Conservation (phyloP, 2,329 filamentous ascomycete species). For the Talaromyces sp. region DNA sequence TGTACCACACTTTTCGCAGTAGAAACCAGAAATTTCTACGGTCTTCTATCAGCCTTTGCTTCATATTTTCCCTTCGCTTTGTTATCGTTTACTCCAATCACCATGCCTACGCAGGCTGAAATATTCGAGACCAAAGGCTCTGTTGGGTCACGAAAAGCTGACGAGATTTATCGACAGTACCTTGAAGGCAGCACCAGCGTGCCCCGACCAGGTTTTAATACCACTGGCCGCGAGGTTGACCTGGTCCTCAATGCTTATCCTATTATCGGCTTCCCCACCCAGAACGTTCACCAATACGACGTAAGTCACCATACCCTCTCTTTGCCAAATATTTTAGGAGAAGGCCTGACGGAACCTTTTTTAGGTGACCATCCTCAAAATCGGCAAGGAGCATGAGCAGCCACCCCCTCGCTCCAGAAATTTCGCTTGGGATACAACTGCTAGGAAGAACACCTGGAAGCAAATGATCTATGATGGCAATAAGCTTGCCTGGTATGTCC, state of each 20-base stretch:
- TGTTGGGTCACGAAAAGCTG: slow-evolving; percentile 3
- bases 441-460: slow-evolving; percentile 56
- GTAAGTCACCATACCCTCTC: slow-evolving; percentile 51
- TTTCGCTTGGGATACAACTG: slow-evolving; percentile 64
- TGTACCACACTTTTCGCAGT: not conserved
- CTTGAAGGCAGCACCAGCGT: slow-evolving; percentile 32
- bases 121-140: not conserved
- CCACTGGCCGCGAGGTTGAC: slow-evolving; percentile 53
- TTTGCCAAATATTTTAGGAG: slow-evolving; percentile 5
- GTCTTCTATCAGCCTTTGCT: not conserved
- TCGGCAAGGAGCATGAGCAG: slow-evolving; percentile 1
- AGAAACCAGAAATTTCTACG: not conserved
- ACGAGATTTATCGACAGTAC: slow-evolving; percentile 28
- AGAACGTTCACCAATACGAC: slow-evolving; percentile 77
- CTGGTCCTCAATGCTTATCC: slow-evolving; percentile 72
- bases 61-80: not conserved
- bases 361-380: slow-evolving; percentile 58
- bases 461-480: slow-evolving; percentile 77
- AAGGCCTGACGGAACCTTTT: slow-evolving; percentile 16
- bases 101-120: not conserved
- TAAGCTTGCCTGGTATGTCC: slow-evolving; percentile 74
- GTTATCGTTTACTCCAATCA: not conserved
- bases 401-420: slow-evolving; percentile 55
- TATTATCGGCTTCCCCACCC: slow-evolving; percentile 58
- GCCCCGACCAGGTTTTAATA: slow-evolving; percentile 57